A percentile compares a stretch with the other conserved stretches of the same genome.
Conservation (phyloP, 257 asterid species). For the Ajuga chamaepitys region DNA sequence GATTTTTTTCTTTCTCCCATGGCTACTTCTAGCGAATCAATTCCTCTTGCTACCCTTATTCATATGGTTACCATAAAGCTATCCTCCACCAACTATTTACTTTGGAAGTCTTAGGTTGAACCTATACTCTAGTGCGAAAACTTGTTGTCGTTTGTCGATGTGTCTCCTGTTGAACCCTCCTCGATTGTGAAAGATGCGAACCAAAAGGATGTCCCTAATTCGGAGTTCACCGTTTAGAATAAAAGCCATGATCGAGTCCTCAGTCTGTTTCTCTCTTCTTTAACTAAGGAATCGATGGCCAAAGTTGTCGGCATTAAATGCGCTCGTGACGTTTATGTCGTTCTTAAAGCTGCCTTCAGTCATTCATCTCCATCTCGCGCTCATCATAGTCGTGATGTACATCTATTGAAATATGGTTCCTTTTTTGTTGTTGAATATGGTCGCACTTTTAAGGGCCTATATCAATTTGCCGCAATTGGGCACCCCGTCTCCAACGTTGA, state of each 20-base stretch:
- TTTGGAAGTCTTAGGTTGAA: not conserved
- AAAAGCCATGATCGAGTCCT: not conserved
- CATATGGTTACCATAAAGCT: not conserved
- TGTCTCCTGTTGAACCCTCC: not conserved
- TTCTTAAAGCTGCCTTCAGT: not conserved
- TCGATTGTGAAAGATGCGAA: not conserved
- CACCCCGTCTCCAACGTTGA: not conserved
- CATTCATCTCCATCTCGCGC: not conserved
- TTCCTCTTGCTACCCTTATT: not conserved
- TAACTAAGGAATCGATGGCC: not conserved
- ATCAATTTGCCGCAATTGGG: not conserved
- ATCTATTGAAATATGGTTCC: not conserved
- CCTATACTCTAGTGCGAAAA: not conserved
- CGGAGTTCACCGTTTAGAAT: not conserved
- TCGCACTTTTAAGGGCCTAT: not conserved
- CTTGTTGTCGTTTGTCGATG: not conserved
- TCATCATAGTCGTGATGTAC: not conserved
- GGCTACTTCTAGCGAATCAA: not conserved
- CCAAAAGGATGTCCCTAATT: not conserved
- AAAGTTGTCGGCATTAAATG: not conserved
- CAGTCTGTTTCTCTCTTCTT: not conserved
- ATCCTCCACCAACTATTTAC: not conserved
- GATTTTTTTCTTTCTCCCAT: no score
- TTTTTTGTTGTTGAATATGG: not conserved
- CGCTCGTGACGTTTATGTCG: not conserved